phyloP scores from a whole-genome alignment of 768 basidiomycete genomes.

The Rubroboletus pulcherrimus region DNA sequence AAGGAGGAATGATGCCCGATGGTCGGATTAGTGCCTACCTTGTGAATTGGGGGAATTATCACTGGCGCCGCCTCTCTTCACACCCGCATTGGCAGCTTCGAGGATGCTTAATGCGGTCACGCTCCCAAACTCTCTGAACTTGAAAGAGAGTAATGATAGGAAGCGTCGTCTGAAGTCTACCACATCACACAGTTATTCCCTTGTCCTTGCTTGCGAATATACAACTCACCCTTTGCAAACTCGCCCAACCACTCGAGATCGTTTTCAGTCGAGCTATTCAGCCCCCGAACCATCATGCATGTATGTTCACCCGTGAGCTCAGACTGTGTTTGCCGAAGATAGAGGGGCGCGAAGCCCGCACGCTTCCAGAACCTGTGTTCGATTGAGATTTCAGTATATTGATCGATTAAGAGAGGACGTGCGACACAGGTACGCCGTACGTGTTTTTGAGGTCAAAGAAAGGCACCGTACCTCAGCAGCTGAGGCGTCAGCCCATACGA shows the following conservation, averaged over 20 bases:
- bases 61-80: conserved; percentile 41
- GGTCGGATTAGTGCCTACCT: conserved; percentile 33
- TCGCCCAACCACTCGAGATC: conserved; percentile 83
- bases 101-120: conserved; percentile 84
- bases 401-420: not conserved
- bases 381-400: not conserved
- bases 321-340: conserved; percentile 89
- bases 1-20: not conserved
- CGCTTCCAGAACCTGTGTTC: conserved; percentile 87
- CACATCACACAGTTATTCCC: not conserved
- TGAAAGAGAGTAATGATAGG: conserved; percentile 84
- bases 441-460: not conserved
- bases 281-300: conserved; percentile 88
- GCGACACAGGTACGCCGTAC: not conserved
- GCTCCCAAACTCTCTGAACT: conserved; percentile 91
- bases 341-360: conserved; percentile 85
- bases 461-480: conserved; percentile 57
- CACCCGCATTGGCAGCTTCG: conserved; percentile 72
- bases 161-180: conserved; percentile 94
- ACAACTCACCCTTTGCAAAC: conserved; percentile 70
- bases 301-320: conserved; percentile 97
- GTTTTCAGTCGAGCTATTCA: conserved; percentile 60
- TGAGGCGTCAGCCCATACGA: conserved; percentile 91
- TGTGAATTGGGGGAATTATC: conserved; percentile 24
- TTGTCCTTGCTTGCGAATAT: not conserved